Evolutionary conservation across 2,329 filamentous ascomycete species (phyloP).

Genomic region (Fusarium concolor): DNA sequence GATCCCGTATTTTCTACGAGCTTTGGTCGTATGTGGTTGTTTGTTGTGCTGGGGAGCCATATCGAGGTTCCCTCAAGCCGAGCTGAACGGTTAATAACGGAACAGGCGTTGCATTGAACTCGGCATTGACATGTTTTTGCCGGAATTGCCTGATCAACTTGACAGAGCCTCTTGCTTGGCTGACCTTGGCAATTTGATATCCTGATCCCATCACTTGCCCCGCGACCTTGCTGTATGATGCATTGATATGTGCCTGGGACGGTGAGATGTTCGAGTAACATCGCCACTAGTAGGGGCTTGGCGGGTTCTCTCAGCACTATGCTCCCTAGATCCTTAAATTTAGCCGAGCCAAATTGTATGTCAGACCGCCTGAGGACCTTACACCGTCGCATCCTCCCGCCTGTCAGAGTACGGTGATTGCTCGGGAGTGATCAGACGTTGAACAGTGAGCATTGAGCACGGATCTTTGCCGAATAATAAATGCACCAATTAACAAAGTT

Average conservation of each 20-base stretch:
- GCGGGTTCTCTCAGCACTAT: not conserved
- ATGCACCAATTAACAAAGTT: slow-evolving; percentile 13
- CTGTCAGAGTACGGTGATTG: not conserved
- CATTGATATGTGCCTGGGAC: not conserved
- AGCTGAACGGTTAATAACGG: not conserved
- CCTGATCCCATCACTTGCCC: no score
- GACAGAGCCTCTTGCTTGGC: not conserved
- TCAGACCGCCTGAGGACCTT: not conserved
- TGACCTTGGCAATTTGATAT: no score
- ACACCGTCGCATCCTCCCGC: not conserved
- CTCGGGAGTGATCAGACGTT: not conserved
- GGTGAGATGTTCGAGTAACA: not conserved
- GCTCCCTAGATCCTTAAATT: not conserved
- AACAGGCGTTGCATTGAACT: not conserved
- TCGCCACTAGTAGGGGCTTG: not conserved
- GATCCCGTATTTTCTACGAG: slow-evolving; percentile 32
- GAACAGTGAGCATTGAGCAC: not conserved
- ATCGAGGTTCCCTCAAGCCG: not conserved
- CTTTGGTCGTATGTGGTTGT: slow-evolving; percentile 26
- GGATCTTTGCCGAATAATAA: slow-evolving; percentile 6
- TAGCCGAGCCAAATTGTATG: slow-evolving; percentile 8
- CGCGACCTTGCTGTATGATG: not conserved
- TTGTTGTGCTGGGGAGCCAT: fast-evolving
- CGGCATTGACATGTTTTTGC: slow-evolving; percentile 5
- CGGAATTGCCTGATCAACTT: not conserved